Evolutionary conservation across 129 eudicot genomes (phyloP), one percentile per base, ranked within the genome.

Genomic region (Calendula officinalis): DNA sequence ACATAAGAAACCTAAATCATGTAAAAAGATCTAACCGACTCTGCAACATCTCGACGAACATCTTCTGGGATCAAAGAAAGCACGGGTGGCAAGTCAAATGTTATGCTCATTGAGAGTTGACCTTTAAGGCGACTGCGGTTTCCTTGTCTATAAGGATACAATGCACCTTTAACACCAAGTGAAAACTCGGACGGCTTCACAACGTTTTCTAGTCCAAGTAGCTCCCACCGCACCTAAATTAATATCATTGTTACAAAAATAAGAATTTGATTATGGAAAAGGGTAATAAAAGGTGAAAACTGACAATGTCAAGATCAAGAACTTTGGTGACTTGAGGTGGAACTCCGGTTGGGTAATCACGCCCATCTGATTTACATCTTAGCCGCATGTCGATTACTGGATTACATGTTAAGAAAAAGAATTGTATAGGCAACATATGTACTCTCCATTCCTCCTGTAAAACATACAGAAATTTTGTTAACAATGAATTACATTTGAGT

Each of bases 361-460:
- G 43, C 12, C 91, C 95, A 5, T 71, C 14, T 40, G 91, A 60
- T 79, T 77, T 91, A 75, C 95, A 87, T 59, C 85, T 85, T 68
- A 88, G 56, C 45, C 89, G 83, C 86, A 85, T 78, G 73, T 88
- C 96, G 11, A 91, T 75, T 9, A 88, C 95, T 4, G 98, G 98
- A 9, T 27, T 65, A 54, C 79, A 88, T 0, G 86, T 84, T 42
- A 81, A 51, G 76, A 87, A 91, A 12, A 85, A 72, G 79, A 91
- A 91, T 22, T 91, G 83, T 78, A 88, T 74, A 2, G 98, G 98
- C 60, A 83, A 75, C 98, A 91, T 91, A 55, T 85, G 88, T 8
- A 91, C 83, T 77, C 95, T 82, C 96, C 98, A 91, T 74, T 84
- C 95, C 70, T 91, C 98, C 98, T 87, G 80, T 56, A 65, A 34